Evolutionary conservation across 1,284 basidiomycete genomes (phyloP), one percentile per base, ranked within the genome.

Genomic region (Malassezia sympodialis): DNA sequence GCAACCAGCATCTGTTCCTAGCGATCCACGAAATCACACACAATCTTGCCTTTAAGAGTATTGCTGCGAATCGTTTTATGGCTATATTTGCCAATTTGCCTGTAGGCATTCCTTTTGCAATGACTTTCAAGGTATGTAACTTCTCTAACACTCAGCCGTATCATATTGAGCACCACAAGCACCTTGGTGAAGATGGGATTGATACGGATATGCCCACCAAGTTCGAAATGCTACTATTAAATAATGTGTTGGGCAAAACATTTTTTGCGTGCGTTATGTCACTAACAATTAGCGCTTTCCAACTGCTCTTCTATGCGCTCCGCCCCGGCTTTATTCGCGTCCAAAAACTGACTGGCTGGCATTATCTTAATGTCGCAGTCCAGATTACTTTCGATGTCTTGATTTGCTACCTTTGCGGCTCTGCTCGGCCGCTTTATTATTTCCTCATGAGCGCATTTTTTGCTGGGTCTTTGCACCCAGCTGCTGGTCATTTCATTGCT

Each of bases 11-110:
- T 76, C 81, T 90, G 26, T 98, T 98, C 77, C 81, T 98, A 34
- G 90, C 93, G 23, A 94, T 98, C 54, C 93, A 98, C 75, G 93
- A 98, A 73, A 96, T 98, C 64, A 96, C 91, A 1, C 93, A 98
- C 77, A 96, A 96, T 73, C 81, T 98, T 31, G 93, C 90, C 2
- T 98, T 96, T 79, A 82, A 82, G 62, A 80, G 85, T 26, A 83
- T 96, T 44, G 79, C 78, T 39, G 82, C 85, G 5, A 98, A 98
- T 78, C 90, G 91, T 69, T 69, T 83, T 5, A 79, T 94, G 28
- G 90, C 94, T 0, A 84, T 96, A 62, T 82, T 90, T 52, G 87
- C 90, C 4, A 98, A 98, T 73, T 72, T 93, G 31, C 87, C 90
- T 0, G 96, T 96, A 56, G 90, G 86, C 1, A 82, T 98, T 14